Base-by-base conservation (phyloP, 2,329 filamentous ascomycete genomes). In the Pseudogymnoascus verrucosus region DNA sequence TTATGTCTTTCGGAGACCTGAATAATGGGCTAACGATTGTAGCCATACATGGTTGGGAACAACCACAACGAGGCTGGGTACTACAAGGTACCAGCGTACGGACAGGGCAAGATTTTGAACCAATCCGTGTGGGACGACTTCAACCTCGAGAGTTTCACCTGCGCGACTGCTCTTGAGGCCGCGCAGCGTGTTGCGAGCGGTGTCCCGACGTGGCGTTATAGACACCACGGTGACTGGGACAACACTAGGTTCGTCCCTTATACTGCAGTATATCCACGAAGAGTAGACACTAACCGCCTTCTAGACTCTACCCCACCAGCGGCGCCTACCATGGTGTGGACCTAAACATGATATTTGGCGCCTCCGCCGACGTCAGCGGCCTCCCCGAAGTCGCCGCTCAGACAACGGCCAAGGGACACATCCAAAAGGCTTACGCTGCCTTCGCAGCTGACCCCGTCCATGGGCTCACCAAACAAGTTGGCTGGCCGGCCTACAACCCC, bases 241-340 rank as follows among this genome's bases (percentile, higher is more conserved):
- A 74, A 74, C 42, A 57, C 51, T 21, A 57, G n/a, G 51, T 57
- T 21, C 5, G 51, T 34, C 16, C 16, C 28, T 57, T 57, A 21
- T 21, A 34, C n/a, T 34, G 8, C 51, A 12, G 28, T 34, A 21
- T 34, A 57, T 34, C 51, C n/a, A 57, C n/a, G n/a, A 57, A 19
- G 28, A 8, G 28, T 11, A 57, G 28, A 34, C 0, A 7, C 51
- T 57, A 7, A 57, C n/a, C 10, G n/a, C 16, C 10, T 57, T 64
- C 71, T 23, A 65, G 64, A 6, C 63, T 75, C 7, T 68, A 64
- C 21, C 68, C 69, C 16, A 62, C 64, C 10, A 69, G 65, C 31
- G 70, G 73, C 4, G 70, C 74, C 8, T 75, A 71, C 65, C 73
- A 74, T 62, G 68, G 65, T 5, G 62, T 67, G 16, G 73, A 75